These are phyloP conservation scores for Bruguiera hainesii DNA, from an alignment of 441 rosid species.

Conservation along the genomic window DNA sequence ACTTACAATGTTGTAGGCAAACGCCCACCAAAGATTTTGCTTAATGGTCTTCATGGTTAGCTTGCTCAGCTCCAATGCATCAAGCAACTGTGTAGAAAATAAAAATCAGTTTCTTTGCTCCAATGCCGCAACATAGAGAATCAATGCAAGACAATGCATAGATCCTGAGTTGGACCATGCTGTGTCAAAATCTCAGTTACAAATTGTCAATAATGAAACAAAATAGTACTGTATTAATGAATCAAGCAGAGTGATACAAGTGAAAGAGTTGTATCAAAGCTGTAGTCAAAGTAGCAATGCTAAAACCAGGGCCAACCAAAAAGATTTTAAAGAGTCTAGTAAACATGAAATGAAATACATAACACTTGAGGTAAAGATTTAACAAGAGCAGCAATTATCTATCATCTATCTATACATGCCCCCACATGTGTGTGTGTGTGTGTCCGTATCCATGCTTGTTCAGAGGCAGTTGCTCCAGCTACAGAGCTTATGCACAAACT, in stretches of 20 bases:
- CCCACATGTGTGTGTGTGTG: too few relatives aligned
- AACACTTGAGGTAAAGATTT: too few relatives aligned
- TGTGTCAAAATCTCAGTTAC: background rate
- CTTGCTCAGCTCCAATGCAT: slow-evolving; percentile 89
- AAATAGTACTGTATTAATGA: background rate
- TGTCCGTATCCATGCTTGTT: too few relatives aligned
- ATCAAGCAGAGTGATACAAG: background rate
- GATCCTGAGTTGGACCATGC: background rate
- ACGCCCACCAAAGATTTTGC: slow-evolving; percentile 99
- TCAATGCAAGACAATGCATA: background rate
- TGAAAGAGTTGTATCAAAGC: background rate
- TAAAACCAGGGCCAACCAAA: too few relatives aligned
- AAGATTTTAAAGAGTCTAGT: too few relatives aligned
- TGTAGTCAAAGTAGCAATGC: too few relatives aligned
- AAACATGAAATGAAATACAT: too few relatives aligned
- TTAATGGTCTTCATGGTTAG: slow-evolving; percentile 97
- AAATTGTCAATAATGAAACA: background rate
- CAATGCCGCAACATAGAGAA: background rate
- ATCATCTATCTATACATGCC: too few relatives aligned
- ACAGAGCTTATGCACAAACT: too few relatives aligned
- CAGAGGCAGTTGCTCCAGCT: too few relatives aligned
- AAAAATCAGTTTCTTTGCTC: slow-evolving; percentile 12
- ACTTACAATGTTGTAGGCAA: slow-evolving; percentile 95
- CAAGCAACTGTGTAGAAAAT: slow-evolving; percentile 62
- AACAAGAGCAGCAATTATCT: too few relatives aligned